Conservation (phyloP, 371 early-diverging fungal genomes). For the Entomophthora muscae region DNA sequence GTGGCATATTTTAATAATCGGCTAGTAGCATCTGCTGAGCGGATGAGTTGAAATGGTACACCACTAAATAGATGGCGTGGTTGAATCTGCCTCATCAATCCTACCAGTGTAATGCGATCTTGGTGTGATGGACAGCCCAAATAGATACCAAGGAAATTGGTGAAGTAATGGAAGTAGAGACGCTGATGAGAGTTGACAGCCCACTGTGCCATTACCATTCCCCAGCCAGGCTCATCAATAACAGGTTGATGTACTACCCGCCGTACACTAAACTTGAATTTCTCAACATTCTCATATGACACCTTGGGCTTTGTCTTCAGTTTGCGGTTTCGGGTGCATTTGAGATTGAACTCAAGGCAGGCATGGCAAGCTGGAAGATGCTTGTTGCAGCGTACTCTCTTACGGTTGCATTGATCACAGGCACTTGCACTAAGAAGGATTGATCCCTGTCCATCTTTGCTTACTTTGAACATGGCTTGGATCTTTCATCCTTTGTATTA, state of each 20-base stretch:
- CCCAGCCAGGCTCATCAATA: background rate
- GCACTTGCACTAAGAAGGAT: background rate
- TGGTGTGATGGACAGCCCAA: background rate
- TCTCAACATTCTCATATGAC: conserved; percentile 1
- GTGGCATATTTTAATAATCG: background rate
- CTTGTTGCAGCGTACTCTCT: background rate
- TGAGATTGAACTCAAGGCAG: background rate
- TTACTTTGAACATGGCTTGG: background rate
- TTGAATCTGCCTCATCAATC: background rate
- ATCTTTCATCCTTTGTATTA: too few species aligned
- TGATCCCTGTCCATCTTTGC: background rate
- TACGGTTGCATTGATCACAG: conserved; percentile 2
- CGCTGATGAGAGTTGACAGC: background rate
- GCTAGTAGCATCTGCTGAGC: background rate
- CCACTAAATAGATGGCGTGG: background rate
- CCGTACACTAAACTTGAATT: background rate
- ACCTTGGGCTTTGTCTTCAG: background rate
- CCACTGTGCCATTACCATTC: background rate
- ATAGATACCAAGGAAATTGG: background rate
- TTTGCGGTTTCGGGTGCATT: background rate
- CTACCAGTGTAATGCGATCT: background rate
- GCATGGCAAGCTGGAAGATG: background rate
- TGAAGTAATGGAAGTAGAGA: background rate
- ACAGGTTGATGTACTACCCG: background rate
- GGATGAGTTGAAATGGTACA: background rate